Evolutionary conservation across 1,139 yeast species (phyloP).

Genomic region (Hansenula lynferdii): DNA sequence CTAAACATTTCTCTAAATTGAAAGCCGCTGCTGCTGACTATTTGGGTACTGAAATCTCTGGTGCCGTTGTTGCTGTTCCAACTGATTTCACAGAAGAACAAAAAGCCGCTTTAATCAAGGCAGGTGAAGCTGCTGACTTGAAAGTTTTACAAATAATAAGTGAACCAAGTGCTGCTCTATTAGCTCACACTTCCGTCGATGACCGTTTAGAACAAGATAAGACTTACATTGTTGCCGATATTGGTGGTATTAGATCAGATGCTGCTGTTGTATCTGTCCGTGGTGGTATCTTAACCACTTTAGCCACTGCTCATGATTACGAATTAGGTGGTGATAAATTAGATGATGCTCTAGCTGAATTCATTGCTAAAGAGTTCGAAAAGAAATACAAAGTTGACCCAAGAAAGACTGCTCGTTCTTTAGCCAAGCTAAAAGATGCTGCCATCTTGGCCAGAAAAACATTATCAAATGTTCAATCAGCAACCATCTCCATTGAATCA

Average conservation of each 20-base stretch:
- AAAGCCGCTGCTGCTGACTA: conserved; percentile 90
- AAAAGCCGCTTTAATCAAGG: conserved; percentile 55
- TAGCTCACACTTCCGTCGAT: conserved; percentile 55
- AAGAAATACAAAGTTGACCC: conserved; percentile 84
- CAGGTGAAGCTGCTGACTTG: conserved; percentile 70
- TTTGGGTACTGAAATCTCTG: conserved; percentile 75
- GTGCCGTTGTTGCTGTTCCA: conserved; percentile 88
- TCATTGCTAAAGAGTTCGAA: conserved; percentile 89
- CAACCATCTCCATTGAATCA: conserved; percentile 93
- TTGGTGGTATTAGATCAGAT: conserved; percentile 96
- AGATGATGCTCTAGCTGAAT: conserved; percentile 76
- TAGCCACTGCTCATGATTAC: conserved; percentile 81
- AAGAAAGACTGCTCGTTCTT: conserved; percentile 71
- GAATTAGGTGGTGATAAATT: conserved; percentile 85
- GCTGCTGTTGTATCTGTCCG: conserved; percentile 92
- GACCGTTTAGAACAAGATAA: conserved; percentile 63
- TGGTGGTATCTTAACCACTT: conserved; percentile 87
- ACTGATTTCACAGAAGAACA: conserved; percentile 79
- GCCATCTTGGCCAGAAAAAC: conserved; percentile 87
- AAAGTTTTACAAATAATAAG: conserved; percentile 81
- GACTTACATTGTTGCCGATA: conserved; percentile 88
- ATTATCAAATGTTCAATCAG: conserved; percentile 80
- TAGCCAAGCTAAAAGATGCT: conserved; percentile 86
- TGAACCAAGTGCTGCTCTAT: conserved; percentile 90
- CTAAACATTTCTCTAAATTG: conserved; percentile 79